Evolutionary conservation across 257 asterid genomes (phyloP).

Genomic region (Petunia axillaris): DNA sequence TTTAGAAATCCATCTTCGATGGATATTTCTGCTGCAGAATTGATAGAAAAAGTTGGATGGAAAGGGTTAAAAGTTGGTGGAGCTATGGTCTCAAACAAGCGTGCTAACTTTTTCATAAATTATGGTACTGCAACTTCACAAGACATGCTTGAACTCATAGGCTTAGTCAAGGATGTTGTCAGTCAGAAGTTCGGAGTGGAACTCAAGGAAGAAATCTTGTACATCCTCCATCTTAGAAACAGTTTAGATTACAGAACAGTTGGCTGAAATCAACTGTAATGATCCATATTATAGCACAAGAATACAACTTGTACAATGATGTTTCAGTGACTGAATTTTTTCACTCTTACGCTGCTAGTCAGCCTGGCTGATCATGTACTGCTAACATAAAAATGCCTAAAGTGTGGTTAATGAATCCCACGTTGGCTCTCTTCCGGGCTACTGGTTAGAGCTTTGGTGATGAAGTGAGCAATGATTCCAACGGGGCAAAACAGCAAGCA

Average conservation of each 20-base stretch:
- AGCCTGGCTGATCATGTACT: not conserved
- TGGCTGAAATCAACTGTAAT: too few species aligned
- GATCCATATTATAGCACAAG: not conserved
- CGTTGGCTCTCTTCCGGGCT: slow-evolving; percentile 29
- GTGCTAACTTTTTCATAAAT: slow-evolving; percentile 56
- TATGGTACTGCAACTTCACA: slow-evolving; percentile 44
- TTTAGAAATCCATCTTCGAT: slow-evolving; percentile 42
- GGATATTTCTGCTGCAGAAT: slow-evolving; percentile 43
- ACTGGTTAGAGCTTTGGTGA: slow-evolving; percentile 65
- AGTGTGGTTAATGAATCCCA: slow-evolving; percentile 29
- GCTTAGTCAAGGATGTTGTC: slow-evolving; percentile 39
- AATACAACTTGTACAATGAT: not conserved
- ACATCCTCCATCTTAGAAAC: slow-evolving; percentile 33
- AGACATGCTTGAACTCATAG: slow-evolving; percentile 46
- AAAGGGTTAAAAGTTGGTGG: slow-evolving; percentile 51
- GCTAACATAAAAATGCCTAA: slow-evolving; percentile 16
- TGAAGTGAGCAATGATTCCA: slow-evolving; percentile 70
- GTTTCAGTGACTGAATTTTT: slow-evolving; percentile 8
- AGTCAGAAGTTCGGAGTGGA: slow-evolving; percentile 39
- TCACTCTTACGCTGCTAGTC: not conserved
- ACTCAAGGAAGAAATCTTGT: slow-evolving; percentile 50
- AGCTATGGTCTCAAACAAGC: slow-evolving; percentile 51
- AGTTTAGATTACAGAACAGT: not conserved
- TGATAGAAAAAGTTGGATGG: slow-evolving; percentile 42
- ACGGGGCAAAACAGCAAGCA: slow-evolving; percentile 88